Evolutionary conservation across 148 eudicot species (phyloP).

Genomic region (Hydrangea macrophylla): DNA sequence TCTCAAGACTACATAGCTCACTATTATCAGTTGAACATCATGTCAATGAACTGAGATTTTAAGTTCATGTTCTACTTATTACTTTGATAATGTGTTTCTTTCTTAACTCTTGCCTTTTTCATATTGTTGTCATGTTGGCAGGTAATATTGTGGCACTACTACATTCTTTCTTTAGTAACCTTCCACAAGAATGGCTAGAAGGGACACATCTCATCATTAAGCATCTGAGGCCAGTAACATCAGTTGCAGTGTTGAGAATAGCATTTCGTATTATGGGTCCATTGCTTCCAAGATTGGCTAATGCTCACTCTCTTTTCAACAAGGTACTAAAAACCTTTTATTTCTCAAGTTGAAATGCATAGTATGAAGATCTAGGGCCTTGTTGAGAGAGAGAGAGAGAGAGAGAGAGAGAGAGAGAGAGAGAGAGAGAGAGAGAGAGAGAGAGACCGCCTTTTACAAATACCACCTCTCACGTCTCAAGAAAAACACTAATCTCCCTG

Average conservation of each 20-base stretch:
- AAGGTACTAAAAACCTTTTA: constrained; percentile 47
- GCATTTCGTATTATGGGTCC: constrained; percentile 96
- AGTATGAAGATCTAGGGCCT: no score
- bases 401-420: no score
- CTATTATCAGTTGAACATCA: constrained; percentile 1
- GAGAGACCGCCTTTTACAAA: no score
- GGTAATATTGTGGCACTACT: constrained; percentile 83
- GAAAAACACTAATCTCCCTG: no score
- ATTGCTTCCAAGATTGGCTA: constrained; percentile 88
- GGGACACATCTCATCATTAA: constrained; percentile 71
- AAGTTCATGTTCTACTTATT: not conserved
- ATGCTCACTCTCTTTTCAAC: constrained; percentile 80
- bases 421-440: no score
- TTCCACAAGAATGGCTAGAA: constrained; percentile 98
- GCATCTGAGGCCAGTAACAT: constrained; percentile 82
- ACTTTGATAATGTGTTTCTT: not conserved
- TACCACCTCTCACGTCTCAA: no score
- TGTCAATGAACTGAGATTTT: not conserved
- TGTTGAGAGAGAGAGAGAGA: no score
- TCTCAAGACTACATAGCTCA: no score
- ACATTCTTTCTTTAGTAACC: constrained; percentile 85
- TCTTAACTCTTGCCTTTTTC: constrained; percentile 11
- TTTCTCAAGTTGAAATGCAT: no score
- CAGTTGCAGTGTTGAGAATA: constrained; percentile 89
- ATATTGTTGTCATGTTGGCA: constrained; percentile 22